Evolutionary conservation across 2,329 filamentous ascomycete species (phyloP).

Genomic region (Paraconiothyrium brasiliense): DNA sequence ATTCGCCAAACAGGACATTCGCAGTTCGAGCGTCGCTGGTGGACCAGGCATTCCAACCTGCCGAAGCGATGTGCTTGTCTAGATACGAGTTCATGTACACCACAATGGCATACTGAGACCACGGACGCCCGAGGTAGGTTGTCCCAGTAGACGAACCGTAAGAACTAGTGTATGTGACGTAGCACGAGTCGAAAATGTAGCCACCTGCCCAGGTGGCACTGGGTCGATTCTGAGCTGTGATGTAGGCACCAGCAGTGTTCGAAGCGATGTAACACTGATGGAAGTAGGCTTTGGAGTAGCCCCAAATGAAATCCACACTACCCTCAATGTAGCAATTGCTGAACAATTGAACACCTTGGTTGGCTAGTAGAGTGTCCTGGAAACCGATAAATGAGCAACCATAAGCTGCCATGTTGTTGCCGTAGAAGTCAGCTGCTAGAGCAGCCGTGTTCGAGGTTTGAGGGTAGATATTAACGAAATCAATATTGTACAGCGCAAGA

Average conservation of each 20-base stretch:
- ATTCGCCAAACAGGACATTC: slow-evolving; percentile 50
- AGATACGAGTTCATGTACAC: slow-evolving; percentile 50
- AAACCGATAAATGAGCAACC: slow-evolving; percentile 62
- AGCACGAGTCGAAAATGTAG: slow-evolving; percentile 63
- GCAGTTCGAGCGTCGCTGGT: slow-evolving; percentile 45
- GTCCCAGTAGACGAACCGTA: slow-evolving; percentile 35
- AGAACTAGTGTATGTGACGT: slow-evolving; percentile 53
- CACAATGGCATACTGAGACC: slow-evolving; percentile 40
- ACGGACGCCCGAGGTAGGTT: slow-evolving; percentile 61
- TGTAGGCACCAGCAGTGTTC: slow-evolving; percentile 33
- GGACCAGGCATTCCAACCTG: slow-evolving; percentile 47
- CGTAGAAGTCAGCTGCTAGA: slow-evolving; percentile 60
- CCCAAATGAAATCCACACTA: slow-evolving; percentile 66
- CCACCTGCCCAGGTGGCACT: slow-evolving; percentile 46
- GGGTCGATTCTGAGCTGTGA: slow-evolving; percentile 31
- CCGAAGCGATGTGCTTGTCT: slow-evolving; percentile 45
- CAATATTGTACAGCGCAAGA: slow-evolving; percentile 28
- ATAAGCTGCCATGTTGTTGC: slow-evolving; percentile 63
- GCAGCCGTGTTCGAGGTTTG: slow-evolving; percentile 45
- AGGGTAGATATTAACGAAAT: slow-evolving; percentile 53
- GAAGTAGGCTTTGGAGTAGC: slow-evolving; percentile 60
- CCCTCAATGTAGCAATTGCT: slow-evolving; percentile 65
- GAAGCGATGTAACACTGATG: slow-evolving; percentile 51
- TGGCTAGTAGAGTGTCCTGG: slow-evolving; percentile 60
- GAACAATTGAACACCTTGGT: slow-evolving; percentile 63